phyloP scores from a whole-genome alignment of 495 filamentous ascomycete genomes.

The Annulohypoxylon stygium region DNA sequence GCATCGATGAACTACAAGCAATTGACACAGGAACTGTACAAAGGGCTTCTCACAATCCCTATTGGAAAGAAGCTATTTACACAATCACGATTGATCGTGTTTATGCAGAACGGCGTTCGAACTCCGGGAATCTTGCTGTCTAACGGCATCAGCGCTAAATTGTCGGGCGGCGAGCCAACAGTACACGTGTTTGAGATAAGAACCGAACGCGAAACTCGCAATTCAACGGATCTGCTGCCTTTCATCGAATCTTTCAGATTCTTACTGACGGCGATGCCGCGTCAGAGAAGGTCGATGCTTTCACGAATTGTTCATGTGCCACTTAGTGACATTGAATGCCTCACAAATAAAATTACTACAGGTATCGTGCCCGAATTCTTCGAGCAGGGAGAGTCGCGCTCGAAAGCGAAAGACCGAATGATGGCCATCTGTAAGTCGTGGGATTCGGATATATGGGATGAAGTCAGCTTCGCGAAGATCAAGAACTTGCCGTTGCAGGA shows the following conservation, averaged over 20 bases:
- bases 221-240: constrained; percentile 82
- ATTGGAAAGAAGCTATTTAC: constrained; percentile 84
- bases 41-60: constrained; percentile 76
- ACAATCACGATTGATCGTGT: constrained; percentile 78
- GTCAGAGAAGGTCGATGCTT: constrained; percentile 68
- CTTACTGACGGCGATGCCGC: constrained; percentile 71
- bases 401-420: constrained; percentile 70
- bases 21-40: constrained; percentile 79
- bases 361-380: constrained; percentile 68
- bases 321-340: constrained; percentile 79
- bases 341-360: constrained; percentile 80
- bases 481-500: constrained; percentile 83
- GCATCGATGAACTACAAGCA: constrained; percentile 81
- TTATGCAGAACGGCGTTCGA: constrained; percentile 77
- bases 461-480: constrained; percentile 83
- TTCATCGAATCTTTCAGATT: constrained; percentile 76
- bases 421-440: constrained; percentile 74
- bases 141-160: constrained; percentile 72
- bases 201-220: constrained; percentile 69
- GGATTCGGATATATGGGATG: constrained; percentile 81
- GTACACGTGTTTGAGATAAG: constrained; percentile 84
- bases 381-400: constrained; percentile 57
- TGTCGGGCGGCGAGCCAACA: constrained; percentile 69
- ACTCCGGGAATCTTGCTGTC: constrained; percentile 83
- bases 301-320: constrained; percentile 75